Conservation (phyloP, 352 stramenopile genomes). For the Blastocystis sp. region DNA sequence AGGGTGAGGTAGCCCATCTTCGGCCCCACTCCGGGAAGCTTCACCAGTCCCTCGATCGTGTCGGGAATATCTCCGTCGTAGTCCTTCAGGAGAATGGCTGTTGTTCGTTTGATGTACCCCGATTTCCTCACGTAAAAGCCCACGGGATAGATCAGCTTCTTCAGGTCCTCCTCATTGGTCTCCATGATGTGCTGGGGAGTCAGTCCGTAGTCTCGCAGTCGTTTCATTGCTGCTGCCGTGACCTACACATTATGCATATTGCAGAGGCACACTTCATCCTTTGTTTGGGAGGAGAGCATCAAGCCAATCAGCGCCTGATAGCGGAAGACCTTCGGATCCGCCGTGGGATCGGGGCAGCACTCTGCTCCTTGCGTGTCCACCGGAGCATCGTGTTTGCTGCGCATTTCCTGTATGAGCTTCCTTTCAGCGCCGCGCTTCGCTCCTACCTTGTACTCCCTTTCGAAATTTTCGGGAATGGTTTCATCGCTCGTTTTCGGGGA, state of each 20-base stretch:
- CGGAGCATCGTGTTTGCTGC: conserved; percentile 75
- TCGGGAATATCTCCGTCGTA: conserved; percentile 84
- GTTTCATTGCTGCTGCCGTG: conserved; percentile 76
- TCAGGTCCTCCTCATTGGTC: conserved; percentile 80
- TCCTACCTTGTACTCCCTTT: conserved; percentile 29
- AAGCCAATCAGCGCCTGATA: conserved; percentile 90
- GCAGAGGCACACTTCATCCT: conserved; percentile 80
- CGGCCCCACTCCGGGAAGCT: conserved; percentile 86
- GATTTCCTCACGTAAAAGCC: conserved; percentile 94
- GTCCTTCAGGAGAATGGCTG: conserved; percentile 75
- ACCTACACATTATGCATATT: conserved; percentile 74
- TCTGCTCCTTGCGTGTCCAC: conserved; percentile 77
- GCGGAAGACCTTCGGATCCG: conserved; percentile 73
- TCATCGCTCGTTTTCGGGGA: neutral
- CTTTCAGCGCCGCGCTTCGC: neutral
- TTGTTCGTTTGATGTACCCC: conserved; percentile 85
- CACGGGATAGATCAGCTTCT: conserved; percentile 83
- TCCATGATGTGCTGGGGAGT: conserved; percentile 82
- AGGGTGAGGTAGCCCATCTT: conserved; percentile 95
- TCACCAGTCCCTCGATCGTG: conserved; percentile 83
- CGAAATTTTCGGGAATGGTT: neutral
- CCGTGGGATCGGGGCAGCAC: conserved; percentile 73
- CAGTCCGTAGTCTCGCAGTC: conserved; percentile 75
- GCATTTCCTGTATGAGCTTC: conserved; percentile 76
- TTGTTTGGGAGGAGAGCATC: conserved; percentile 93